These are phyloP conservation scores for Triangularia verruculosa DNA, from an alignment of 2,329 filamentous ascomycete genomes.

Conservation along the genomic window DNA sequence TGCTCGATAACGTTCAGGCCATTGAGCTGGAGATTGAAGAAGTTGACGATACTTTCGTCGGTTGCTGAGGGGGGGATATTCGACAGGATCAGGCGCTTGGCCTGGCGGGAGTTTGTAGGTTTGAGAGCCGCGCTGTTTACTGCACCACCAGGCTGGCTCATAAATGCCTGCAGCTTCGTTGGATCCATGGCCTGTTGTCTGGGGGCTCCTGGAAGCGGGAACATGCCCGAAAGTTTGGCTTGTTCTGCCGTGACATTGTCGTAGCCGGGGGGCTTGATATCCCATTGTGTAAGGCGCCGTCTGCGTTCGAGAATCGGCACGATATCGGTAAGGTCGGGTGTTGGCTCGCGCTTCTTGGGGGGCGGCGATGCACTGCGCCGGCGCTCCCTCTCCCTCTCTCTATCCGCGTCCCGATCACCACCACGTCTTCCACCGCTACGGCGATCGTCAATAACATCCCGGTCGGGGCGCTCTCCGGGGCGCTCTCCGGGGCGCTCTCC, in stretches of 20 bases:
- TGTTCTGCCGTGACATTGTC: constrained; percentile 98
- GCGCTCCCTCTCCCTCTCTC: constrained; percentile 49
- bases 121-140: constrained; percentile 76
- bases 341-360: constrained; percentile 89
- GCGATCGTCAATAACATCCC: constrained; percentile 53
- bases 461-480: neutral
- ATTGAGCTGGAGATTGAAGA: constrained; percentile 96
- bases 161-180: constrained; percentile 88
- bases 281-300: constrained; percentile 95
- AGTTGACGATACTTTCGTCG: constrained; percentile 73
- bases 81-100: constrained; percentile 85
- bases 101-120: constrained; percentile 88
- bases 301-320: constrained; percentile 81
- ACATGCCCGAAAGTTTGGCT: constrained; percentile 98
- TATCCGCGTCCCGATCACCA: constrained; percentile 30
- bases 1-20: constrained; percentile 88
- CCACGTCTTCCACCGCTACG: constrained; percentile 29
- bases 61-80: constrained; percentile 73
- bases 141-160: constrained; percentile 78
- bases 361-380: constrained; percentile 77
- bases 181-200: constrained; percentile 95
- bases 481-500: constrained; percentile 15
- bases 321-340: constrained; percentile 86
- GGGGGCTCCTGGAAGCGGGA: constrained; percentile 91
- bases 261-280: constrained; percentile 97